Evolutionary conservation across 2,329 filamentous ascomycete genomes (phyloP), one percentile per base, ranked within the genome.

Genomic region (Fusarium secorum): DNA sequence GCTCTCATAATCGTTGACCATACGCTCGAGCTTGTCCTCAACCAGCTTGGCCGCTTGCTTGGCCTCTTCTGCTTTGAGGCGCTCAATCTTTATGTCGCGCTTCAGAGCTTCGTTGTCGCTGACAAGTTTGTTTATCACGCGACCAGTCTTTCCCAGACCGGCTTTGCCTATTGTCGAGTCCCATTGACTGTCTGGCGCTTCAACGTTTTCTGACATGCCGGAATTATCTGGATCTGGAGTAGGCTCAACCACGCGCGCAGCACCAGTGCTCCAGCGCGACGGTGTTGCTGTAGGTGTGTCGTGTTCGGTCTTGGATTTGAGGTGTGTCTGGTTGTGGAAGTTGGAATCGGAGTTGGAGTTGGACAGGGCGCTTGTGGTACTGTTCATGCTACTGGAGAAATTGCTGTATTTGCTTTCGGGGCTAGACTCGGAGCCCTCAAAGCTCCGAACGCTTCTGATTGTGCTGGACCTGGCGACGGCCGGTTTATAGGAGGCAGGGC

Each of bases 71-170:
- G 90, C 86, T 48, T 86, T 86, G 59, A 91, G 78, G 24, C 85
- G 84, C 79, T 92, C 90, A 61, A 91, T 87, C 75, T 91, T 85
- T 62, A 93, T 84, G 70, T 95, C 92, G 56, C 92, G 87, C 74
- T 92, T 92, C 48, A 95, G 84, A 42, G 90, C 87, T 76, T 95
- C 93, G 73, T 94, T 94, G 77, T 95, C 93, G 57, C 90, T 90
- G 77, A 94, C 93, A 58, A 96, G 86, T 76, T 90, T 89, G 81
- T 96, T 93, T 79, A 96, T 95, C 56, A 94, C 91, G 36, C 91
- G 86, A 13, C 91, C 91, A 14, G 90, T 93, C 83, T 94, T 94
- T 45, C 91, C 91, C 5, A 91, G 82, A 5, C 89, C 90, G 11
- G 90, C 90, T 76, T 91, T 90, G 72, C 90, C 90, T 48, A 92